These are phyloP conservation scores for Penicillium freii DNA, from an alignment of 2,329 filamentous ascomycete genomes.

Conservation along the genomic window DNA sequence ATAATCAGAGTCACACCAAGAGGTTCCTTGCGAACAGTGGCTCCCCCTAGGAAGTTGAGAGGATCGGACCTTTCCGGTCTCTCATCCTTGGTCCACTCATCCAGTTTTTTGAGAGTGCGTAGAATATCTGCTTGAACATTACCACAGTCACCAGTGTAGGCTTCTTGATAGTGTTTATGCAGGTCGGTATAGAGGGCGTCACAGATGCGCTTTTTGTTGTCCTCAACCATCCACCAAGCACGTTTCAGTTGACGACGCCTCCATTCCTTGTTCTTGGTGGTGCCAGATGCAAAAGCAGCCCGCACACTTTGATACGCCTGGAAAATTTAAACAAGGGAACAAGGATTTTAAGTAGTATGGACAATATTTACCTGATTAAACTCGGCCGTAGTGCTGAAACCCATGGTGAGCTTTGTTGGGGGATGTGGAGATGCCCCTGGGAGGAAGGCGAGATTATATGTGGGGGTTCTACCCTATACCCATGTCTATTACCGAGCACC, in stretches of 20 bases:
- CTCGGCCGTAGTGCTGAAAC: conserved; percentile 15
- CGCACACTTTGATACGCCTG: conserved; percentile 18
- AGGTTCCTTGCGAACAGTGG: conserved; percentile 45
- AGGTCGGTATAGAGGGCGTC: conserved; percentile 17
- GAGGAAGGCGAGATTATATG: background rate
- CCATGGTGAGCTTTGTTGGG: conserved; percentile 7
- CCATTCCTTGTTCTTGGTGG: conserved; percentile 20
- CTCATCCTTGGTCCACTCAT: conserved; percentile 43
- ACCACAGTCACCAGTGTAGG: conserved; percentile 10
- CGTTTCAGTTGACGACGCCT: conserved; percentile 20
- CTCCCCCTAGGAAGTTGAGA: conserved; percentile 31
- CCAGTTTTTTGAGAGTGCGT: conserved; percentile 39
- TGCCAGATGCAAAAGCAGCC: conserved; percentile 12
- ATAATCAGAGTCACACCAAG: conserved; percentile 48
- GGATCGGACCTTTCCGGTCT: conserved; percentile 24
- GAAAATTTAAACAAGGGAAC: background rate
- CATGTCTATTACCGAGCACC: background rate
- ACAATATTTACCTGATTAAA: conserved; percentile 14
- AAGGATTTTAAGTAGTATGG: background rate
- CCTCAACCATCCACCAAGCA: conserved; percentile 23
- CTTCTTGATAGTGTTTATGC: conserved; percentile 19
- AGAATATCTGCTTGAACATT: conserved; percentile 38
- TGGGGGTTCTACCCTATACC: background rate
- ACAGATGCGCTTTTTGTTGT: conserved; percentile 19
- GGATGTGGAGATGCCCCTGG: conserved; percentile 7